phyloP scores from a whole-genome alignment of 768 basidiomycete species.

The Kockovaella imperatae region DNA sequence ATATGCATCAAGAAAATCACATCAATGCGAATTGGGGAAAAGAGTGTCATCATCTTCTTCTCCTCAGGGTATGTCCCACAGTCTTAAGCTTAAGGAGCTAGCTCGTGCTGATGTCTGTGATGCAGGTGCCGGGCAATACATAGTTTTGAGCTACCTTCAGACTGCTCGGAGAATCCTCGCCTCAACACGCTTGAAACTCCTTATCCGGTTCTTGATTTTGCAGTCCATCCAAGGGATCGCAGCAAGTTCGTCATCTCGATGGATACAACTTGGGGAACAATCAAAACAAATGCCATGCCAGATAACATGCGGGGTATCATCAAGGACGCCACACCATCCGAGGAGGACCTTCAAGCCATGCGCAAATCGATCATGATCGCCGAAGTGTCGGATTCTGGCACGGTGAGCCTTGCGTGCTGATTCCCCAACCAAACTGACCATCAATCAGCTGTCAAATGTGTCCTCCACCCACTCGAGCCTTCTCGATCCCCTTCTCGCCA shows the following conservation, averaged over 20 bases:
- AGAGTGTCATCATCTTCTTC: conserved; percentile 37
- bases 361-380: not conserved
- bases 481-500: not conserved
- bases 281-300: conserved; percentile 21
- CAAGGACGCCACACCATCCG: conserved; percentile 2
- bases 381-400: not conserved
- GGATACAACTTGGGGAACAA: conserved; percentile 36
- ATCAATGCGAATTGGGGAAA: conserved; percentile 14
- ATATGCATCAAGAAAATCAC: conserved; percentile 40
- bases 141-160: conserved; percentile 23
- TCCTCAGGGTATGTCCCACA: conserved; percentile 35
- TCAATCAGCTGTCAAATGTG: too few species aligned
- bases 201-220: conserved; percentile 32
- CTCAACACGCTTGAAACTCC: conserved; percentile 26
- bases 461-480: too few species aligned
- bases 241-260: conserved; percentile 26
- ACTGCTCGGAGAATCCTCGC: conserved; percentile 2
- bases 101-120: not conserved
- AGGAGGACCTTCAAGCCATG: conserved; percentile 10
- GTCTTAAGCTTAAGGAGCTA: not conserved
- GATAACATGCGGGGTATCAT: conserved; percentile 12
- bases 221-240: conserved; percentile 9
- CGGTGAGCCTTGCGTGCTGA: not conserved
- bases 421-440: too few species aligned
- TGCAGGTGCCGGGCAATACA: conserved; percentile 36